A percentile compares a stretch with the other conserved stretches of the same genome.
Conservation (phyloP, 768 basidiomycete genomes). For the Omphalotus guepiniiformis region DNA sequence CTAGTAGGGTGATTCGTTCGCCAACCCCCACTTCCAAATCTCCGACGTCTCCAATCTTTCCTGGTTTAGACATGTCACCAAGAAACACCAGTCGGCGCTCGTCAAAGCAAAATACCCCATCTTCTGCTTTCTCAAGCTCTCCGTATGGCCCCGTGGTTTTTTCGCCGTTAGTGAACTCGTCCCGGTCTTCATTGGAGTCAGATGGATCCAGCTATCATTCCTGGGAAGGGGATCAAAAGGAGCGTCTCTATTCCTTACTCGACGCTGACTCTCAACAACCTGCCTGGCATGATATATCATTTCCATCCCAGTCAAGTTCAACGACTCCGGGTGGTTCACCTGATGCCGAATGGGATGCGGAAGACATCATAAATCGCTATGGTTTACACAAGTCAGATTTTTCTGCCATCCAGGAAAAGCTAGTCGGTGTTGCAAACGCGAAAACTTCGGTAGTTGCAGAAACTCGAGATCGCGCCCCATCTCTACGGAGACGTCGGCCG, state of each 20-base stretch:
- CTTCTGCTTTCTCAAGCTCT: conserved; percentile 48
- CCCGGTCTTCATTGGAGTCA: conserved; percentile 75
- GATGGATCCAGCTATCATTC: conserved; percentile 85
- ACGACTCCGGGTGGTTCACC: conserved; percentile 46
- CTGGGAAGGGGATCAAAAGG: conserved; percentile 60
- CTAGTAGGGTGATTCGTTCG: conserved; percentile 47
- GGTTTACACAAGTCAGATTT: conserved; percentile 73
- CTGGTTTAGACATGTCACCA: conserved; percentile 36
- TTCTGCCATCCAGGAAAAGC: conserved; percentile 66
- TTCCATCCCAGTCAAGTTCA: conserved; percentile 43
- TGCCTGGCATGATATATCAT: conserved; percentile 62
- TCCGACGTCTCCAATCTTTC: conserved; percentile 47
- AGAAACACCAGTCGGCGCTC: conserved; percentile 43
- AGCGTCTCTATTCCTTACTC: conserved; percentile 50
- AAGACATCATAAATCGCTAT: conserved; percentile 61
- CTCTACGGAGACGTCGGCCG: conserved; percentile 70
- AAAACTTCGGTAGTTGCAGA: conserved; percentile 52
- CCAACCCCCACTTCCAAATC: conserved; percentile 69
- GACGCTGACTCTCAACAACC: conserved; percentile 45
- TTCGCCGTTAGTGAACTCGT: conserved; percentile 68
- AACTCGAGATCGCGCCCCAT: conserved; percentile 57
- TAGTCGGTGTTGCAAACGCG: conserved; percentile 58
- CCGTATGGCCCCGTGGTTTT: conserved; percentile 59
- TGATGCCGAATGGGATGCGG: conserved; percentile 55
- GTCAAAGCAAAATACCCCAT: conserved; percentile 48